Evolutionary conservation across 2,329 filamentous ascomycete species (phyloP).

Genomic region (Claviceps capensis): DNA sequence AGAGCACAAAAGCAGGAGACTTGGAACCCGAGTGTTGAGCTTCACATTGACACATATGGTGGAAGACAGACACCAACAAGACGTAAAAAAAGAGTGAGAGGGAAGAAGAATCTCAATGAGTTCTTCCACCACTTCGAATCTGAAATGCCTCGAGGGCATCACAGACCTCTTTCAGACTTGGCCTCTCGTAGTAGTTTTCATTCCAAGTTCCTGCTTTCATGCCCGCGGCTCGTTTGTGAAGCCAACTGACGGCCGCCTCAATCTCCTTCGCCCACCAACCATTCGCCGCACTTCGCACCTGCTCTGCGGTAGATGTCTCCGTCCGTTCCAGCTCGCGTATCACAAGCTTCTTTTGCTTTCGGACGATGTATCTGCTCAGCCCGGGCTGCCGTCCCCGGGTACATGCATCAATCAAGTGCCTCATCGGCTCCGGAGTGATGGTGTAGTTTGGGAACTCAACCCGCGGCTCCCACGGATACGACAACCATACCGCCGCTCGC

Average conservation of each 20-base stretch:
- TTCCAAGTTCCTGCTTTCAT: conserved; percentile 31
- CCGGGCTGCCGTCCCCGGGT: conserved; percentile 33
- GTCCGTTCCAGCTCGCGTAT: conserved; percentile 21
- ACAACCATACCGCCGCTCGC: conserved; percentile 42
- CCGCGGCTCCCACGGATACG: conserved; percentile 41
- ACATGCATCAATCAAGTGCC: conserved; percentile 35
- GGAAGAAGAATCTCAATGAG: background rate
- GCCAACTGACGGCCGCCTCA: conserved; percentile 31
- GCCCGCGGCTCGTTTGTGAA: conserved; percentile 25
- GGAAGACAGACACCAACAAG: background rate
- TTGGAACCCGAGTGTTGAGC: too few species aligned
- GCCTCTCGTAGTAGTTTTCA: conserved; percentile 36
- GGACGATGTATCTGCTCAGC: conserved; percentile 30
- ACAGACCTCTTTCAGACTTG: conserved; percentile 30
- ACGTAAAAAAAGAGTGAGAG: background rate
- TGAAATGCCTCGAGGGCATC: conserved; percentile 15
- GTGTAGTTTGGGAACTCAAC: conserved; percentile 42
- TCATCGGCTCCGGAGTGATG: conserved; percentile 31
- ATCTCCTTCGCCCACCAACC: conserved; percentile 37
- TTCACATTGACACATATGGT: too few species aligned
- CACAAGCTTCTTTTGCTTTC: conserved; percentile 32
- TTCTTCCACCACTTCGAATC: background rate
- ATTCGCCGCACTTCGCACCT: conserved; percentile 24
- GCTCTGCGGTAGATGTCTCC: conserved; percentile 20
- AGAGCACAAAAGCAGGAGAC: background rate